Evolutionary conservation across 768 basidiomycete genomes (phyloP), one percentile per base, ranked within the genome.

Genomic region (Pulveroboletus sp.): DNA sequence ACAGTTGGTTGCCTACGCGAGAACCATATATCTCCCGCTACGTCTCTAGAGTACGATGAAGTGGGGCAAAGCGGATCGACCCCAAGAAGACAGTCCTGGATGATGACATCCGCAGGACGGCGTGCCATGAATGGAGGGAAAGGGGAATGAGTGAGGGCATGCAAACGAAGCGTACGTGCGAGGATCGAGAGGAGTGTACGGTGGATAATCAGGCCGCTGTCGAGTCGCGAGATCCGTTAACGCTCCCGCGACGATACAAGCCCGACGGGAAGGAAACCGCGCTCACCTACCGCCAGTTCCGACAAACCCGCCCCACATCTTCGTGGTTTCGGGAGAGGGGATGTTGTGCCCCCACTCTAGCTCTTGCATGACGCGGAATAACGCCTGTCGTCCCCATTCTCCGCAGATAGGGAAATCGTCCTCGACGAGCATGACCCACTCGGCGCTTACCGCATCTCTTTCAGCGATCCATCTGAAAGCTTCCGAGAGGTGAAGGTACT

Each of bases 361-460:
- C 26, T 61, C 57, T 14, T 56, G 57, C 67, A 73, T 68, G 39
- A 69, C 69, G 31, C 51, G 58, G 6, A 58, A 52, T 3, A 75
- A 37, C 0, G 66, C 70, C 8, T 62, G 43, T 65, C 67, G 69
- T 21, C 71, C 71, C 56, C 68, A 65, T 6, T 65, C 64, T 14
- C 64, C 69, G 28, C 73, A 75, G 17, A 75, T 39, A 0, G 74
- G 73, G 40, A 75, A 75, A 52, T 76, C 73, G 53, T 76, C 73
- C 46, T 74, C 74, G 27, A 72, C 60, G 11, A 75, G 59, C 69
- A 74, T 74, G 5, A 75, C 53, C 72, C 73, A 75, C 48, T 75
- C 72, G 12, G 71, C 64, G 33, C 52, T 50, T n/a, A 14, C 28
- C 1, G 50, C 31, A 5, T 51, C 49, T 36, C 49, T 59, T 38